Base-by-base conservation (phyloP, 768 basidiomycete genomes). In the Suillus cothurnatus region DNA sequence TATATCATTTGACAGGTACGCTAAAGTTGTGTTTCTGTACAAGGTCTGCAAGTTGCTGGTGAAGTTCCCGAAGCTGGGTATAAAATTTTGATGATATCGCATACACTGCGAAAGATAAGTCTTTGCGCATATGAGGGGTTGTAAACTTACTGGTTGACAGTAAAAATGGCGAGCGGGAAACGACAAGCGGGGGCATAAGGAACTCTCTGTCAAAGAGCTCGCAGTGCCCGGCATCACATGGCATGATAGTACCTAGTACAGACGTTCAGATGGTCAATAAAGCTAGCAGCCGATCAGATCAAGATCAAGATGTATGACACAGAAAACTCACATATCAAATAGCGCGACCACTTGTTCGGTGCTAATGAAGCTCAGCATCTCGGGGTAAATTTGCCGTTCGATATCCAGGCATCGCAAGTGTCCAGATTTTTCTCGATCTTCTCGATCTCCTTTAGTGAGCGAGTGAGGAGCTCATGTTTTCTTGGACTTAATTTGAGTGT, bases 341-440 rank as follows among this genome's bases (percentile, higher is more conserved):
- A 99, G 80, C 5, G 89, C 91, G 26, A 95, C 88, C 47, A 98
- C 96, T 72, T 99, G 94, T 31, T 97, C 93, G 0, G 91, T 92
- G 63, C 82, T 81, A 3, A 94, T 90, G 68, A 97, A 96, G 68
- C 82, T 93, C 47, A 98, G 81, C 88, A 97, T 96, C 72, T 97
- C 96, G 0, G 96, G 96, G 70, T 95, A 94, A 36, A 95, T 79
- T 74, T 95, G 92, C 28, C 93, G 86, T 76, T 95, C 93, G 61
- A 96, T 96, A 74, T 88, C 92, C 65, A 95, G 76, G 61, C 92
- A 82, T 36, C 93, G 86, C 50, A 95, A 17, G 93, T 94, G 77
- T 96, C 94, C n/a, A 96, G 83, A 1, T 93, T 95, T 43, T 88
- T 85, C 74, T 96, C 94, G 93, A 96, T 95, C 77, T 95, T 95